A percentile compares a stretch with the other conserved stretches of the same genome.
Evolutionary conservation across 768 basidiomycete genomes (phyloP).

Genomic region (Trametes coccinea): DNA sequence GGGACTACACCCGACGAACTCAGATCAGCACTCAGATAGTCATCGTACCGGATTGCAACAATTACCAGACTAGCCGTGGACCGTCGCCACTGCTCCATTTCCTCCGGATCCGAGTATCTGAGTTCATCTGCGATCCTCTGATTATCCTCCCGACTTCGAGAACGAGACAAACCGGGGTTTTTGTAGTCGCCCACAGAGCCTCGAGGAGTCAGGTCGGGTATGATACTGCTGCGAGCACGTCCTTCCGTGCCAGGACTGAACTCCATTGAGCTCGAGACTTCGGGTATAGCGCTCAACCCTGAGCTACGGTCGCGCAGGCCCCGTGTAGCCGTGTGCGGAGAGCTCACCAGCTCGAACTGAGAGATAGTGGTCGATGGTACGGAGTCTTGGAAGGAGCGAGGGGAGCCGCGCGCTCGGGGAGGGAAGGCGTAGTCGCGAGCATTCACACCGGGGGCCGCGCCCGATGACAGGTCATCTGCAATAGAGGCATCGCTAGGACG

Average conservation of each 20-base stretch:
- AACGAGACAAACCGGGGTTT: background rate
- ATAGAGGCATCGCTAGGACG: background rate
- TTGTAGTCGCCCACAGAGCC: background rate
- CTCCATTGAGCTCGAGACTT: conserved; percentile 29
- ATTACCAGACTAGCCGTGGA: conserved; percentile 20
- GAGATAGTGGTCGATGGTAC: conserved; percentile 29
- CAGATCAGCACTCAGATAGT: background rate
- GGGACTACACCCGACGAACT: background rate
- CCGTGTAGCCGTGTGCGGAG: conserved; percentile 16
- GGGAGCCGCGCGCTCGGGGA: conserved; percentile 12
- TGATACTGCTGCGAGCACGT: conserved; percentile 6
- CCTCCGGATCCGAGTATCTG: conserved; percentile 26
- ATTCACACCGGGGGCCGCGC: background rate
- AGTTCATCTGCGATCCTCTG: conserved; percentile 23
- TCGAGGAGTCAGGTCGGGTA: conserved; percentile 21
- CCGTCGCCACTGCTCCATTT: conserved; percentile 24
- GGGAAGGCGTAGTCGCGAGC: conserved; percentile 23
- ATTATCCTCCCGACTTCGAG: conserved; percentile 10
- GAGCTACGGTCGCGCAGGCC: conserved; percentile 19
- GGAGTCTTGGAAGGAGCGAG: conserved; percentile 28
- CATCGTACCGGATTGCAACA: background rate
- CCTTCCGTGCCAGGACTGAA: conserved; percentile 27
- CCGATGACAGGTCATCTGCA: background rate
- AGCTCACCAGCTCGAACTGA: conserved; percentile 28
- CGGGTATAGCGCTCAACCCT: conserved; percentile 28